A percentile compares a stretch with the other conserved stretches of the same genome.
These are phyloP conservation scores for Skeletonema menzelii DNA, from an alignment of 108 stramenopile species.

Conservation along the genomic window DNA sequence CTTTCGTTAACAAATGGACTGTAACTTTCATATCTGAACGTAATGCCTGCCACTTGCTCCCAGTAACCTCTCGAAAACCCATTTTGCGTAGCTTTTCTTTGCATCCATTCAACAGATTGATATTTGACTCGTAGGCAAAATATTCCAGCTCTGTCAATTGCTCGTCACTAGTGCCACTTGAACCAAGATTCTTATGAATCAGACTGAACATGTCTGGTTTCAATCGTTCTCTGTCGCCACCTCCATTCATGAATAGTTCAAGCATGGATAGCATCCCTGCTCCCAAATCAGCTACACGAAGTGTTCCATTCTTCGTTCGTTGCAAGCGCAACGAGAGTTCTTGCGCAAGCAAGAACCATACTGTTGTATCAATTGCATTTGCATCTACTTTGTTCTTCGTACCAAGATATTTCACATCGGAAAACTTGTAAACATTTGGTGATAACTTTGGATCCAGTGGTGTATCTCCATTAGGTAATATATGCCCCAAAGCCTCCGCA, in stretches of 20 bases:
- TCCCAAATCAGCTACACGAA: slow-evolving; percentile 73
- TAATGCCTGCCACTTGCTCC: neutral
- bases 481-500: slow-evolving; percentile 52
- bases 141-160: slow-evolving; percentile 53
- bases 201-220: slow-evolving; percentile 38
- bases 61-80: slow-evolving; percentile 56
- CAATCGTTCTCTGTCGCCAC: slow-evolving; percentile 23
- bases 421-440: slow-evolving; percentile 43
- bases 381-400: slow-evolving; percentile 80
- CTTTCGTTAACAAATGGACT: slow-evolving; percentile 53
- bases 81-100: slow-evolving; percentile 42
- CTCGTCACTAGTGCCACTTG: slow-evolving; percentile 3
- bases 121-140: slow-evolving; percentile 81
- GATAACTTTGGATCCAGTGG: slow-evolving; percentile 1
- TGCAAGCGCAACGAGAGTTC: slow-evolving; percentile 29
- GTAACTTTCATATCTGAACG: slow-evolving; percentile 32
- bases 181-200: slow-evolving; percentile 8
- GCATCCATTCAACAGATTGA: slow-evolving; percentile 49
- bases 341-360: slow-evolving; percentile 60
- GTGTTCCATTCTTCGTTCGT: slow-evolving; percentile 1
- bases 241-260: slow-evolving; percentile 56
- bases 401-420: slow-evolving; percentile 66
- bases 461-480: slow-evolving; percentile 21
- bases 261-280: slow-evolving; percentile 81
- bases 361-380: slow-evolving; percentile 57